Base-by-base conservation (phyloP, 2,329 filamentous ascomycete species). In the Aureobasidium zeae region DNA sequence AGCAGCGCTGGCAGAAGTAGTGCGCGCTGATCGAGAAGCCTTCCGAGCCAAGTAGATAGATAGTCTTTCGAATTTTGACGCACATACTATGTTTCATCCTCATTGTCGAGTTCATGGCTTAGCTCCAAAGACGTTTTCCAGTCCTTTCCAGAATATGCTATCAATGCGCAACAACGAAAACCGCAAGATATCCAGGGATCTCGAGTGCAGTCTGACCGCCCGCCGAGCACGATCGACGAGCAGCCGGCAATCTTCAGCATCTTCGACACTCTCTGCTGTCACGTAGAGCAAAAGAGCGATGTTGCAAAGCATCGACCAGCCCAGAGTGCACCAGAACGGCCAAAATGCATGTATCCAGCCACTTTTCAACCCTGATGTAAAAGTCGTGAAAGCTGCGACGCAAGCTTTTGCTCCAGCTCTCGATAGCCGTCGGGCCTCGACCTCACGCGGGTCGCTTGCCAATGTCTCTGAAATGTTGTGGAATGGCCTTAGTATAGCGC, bases 61-160 rank as follows among this genome's bases (percentile, higher is more conserved):
- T n/a, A n/a, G n/a, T n/a, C n/a, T n/a, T n/a, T n/a, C n/a, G n/a
- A n/a, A n/a, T n/a, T n/a, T n/a, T n/a, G n/a, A n/a, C n/a, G n/a
- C n/a, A n/a, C n/a, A n/a, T n/a, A n/a, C n/a, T n/a, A n/a, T n/a
- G n/a, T n/a, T n/a, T n/a, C n/a, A n/a, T n/a, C n/a, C n/a, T n/a
- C n/a, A n/a, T n/a, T n/a, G n/a, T n/a, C n/a, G n/a, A n/a, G n/a
- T n/a, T n/a, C n/a, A n/a, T n/a, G n/a, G n/a, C n/a, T n/a, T n/a
- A n/a, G n/a, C n/a, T n/a, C n/a, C 25, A 4, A 38, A 6, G 15
- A 38, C 35, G 11, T 38, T 29, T 1, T 38, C 35, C 16, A 38
- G n/a, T 8, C 25, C 25, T 13, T 38, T 38, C 35, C 35, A 38
- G 25, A 28, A 38, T n/a, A 38, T 38, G 11, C 35, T 38, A 7